A percentile compares a stretch with the other conserved stretches of the same genome.
Evolutionary conservation across 345 rosid genomes (phyloP).

Genomic region (Camelina hispida): DNA sequence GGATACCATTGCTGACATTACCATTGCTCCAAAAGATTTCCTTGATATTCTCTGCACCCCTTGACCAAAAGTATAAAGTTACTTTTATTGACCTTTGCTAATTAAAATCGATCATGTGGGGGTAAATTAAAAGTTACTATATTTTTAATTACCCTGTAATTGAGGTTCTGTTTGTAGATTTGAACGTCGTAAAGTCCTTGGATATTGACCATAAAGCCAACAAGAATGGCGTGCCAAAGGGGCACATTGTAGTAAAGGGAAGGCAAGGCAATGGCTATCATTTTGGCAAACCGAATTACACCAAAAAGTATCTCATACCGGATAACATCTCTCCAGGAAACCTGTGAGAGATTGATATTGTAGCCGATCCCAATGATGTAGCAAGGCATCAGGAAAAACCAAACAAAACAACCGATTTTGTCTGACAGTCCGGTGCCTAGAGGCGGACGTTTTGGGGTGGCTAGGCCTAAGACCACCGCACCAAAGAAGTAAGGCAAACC

Average conservation of each 20-base stretch:
- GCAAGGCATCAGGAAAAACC: constrained; percentile 50
- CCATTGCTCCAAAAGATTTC: constrained; percentile 44
- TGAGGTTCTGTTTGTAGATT: constrained; percentile 35
- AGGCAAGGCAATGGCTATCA: constrained; percentile 37
- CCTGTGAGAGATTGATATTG: constrained; percentile 22
- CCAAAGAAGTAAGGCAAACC: constrained; percentile 47
- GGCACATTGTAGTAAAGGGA: constrained; percentile 50
- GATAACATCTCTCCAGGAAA: not conserved
- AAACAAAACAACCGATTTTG: constrained; percentile 45
- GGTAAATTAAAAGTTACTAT: not conserved
- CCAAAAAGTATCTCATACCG: constrained; percentile 31
- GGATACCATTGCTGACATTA: constrained; percentile 34
- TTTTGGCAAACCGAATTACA: constrained; percentile 29
- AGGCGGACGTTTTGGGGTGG: constrained; percentile 46
- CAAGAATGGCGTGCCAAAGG: constrained; percentile 49
- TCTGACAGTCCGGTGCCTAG: constrained; percentile 46
- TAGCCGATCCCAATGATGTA: constrained; percentile 46
- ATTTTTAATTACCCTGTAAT: constrained; percentile 22
- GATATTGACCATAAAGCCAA: constrained; percentile 48
- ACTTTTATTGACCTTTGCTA: not conserved
- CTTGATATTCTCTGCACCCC: constrained; percentile 40
- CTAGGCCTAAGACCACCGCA: constrained; percentile 47
- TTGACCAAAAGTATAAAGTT: constrained; percentile 23
- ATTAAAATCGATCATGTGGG: not conserved
- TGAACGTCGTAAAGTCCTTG: constrained; percentile 54